A percentile compares a stretch with the other conserved stretches of the same genome.
Conservation (phyloP, 345 rosid genomes). For the Adansonia digitata region DNA sequence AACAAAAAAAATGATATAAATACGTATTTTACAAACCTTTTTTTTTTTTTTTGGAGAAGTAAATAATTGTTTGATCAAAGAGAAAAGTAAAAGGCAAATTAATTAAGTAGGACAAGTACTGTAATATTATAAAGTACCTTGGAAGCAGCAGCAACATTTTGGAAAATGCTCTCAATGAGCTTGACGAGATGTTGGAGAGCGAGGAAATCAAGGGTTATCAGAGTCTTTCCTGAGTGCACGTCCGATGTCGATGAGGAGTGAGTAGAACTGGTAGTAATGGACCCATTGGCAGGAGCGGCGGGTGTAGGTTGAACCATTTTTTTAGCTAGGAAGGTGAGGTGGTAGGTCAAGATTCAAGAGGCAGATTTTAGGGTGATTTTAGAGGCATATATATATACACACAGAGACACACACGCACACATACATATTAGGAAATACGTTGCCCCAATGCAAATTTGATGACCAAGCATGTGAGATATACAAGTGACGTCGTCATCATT, state of each 20-base stretch:
- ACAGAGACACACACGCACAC: no score
- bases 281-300: neutral
- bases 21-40: no score
- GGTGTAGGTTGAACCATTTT: neutral
- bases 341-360: neutral
- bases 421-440: no score
- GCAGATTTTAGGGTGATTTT: neutral
- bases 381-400: neutral
- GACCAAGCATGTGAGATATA: neutral
- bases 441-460: neutral
- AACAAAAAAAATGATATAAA: neutral
- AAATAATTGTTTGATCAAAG: neutral
- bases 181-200: neutral
- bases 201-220: no score
- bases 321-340: neutral
- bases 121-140: neutral
- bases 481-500: neutral
- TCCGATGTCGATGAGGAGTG: neutral
- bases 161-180: neutral
- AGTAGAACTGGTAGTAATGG: neutral
- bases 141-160: neutral
- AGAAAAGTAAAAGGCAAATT: neutral
- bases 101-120: no score
- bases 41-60: no score
- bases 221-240: no score